A percentile compares a stretch with the other conserved stretches of the same genome.
Evolutionary conservation across 495 filamentous ascomycete genomes (phyloP).

Genomic region (Neurospora sp.): DNA sequence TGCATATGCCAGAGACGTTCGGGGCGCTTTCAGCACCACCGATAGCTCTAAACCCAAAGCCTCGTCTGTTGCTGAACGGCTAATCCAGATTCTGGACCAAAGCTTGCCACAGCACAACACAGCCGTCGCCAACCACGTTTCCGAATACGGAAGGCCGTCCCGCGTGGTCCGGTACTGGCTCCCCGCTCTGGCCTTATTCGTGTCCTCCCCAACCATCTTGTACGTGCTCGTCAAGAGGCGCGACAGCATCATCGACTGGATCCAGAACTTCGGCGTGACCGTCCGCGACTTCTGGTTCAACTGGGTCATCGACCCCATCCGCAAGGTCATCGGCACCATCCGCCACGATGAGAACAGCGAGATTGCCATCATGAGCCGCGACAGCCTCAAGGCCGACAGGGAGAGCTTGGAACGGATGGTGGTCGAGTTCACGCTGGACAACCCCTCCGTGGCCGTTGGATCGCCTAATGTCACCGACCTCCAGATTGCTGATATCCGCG

Average conservation of each 20-base stretch:
- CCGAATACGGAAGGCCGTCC: conserved; percentile 63
- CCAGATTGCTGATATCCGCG: conserved; percentile 58
- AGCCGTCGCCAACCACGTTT: conserved; percentile 38
- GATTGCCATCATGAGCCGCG: conserved; percentile 89
- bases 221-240: conserved; percentile 61
- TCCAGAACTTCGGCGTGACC: conserved; percentile 63
- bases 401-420: conserved; percentile 95
- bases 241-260: conserved; percentile 66
- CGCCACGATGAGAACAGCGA: conserved; percentile 83
- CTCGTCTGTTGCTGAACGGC: not conserved
- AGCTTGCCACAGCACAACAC: conserved; percentile 45
- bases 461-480: conserved; percentile 35
- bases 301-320: conserved; percentile 80
- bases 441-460: conserved; percentile 44
- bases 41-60: not conserved
- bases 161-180: conserved; percentile 81
- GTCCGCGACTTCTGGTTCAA: conserved; percentile 85
- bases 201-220: conserved; percentile 73
- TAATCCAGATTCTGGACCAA: conserved; percentile 21
- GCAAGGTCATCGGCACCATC: conserved; percentile 81
- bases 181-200: conserved; percentile 51
- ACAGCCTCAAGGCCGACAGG: conserved; percentile 77
- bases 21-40: not conserved
- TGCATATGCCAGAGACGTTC: conserved; percentile 22
- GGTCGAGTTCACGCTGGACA: conserved; percentile 81